Evolutionary conservation across 2,329 filamentous ascomycete species (phyloP).

Genomic region (Stachybotrys echinatus): DNA sequence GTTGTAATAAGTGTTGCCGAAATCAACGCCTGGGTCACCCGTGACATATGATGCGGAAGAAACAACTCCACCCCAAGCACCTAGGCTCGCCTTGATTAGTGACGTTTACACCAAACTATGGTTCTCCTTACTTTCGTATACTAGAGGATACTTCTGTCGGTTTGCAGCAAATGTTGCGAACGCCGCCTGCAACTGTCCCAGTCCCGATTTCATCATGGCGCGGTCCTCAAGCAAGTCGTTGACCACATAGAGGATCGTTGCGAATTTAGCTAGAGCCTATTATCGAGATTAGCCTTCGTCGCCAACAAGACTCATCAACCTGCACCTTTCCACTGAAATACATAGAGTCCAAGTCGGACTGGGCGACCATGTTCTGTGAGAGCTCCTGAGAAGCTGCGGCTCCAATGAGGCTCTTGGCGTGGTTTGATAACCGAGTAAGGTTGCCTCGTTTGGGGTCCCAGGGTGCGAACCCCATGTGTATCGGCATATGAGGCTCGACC

Average conservation of each 20-base stretch:
- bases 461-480: conserved; percentile 70
- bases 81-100: conserved; percentile 27
- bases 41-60: conserved; percentile 69
- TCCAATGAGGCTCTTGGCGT: conserved; percentile 55
- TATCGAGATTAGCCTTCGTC: conserved; percentile 12
- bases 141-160: conserved; percentile 60
- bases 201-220: conserved; percentile 48
- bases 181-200: conserved; percentile 58
- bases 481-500: conserved; percentile 67
- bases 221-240: conserved; percentile 57
- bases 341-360: conserved; percentile 77
- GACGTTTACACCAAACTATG: background rate
- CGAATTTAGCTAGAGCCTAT: conserved; percentile 72
- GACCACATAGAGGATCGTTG: conserved; percentile 59
- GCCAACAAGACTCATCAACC: conserved; percentile 2
- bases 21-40: conserved; percentile 68
- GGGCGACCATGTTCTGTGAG: conserved; percentile 65
- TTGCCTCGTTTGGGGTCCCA: conserved; percentile 57
- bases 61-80: conserved; percentile 74
- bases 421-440: conserved; percentile 39
- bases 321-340: conserved; percentile 86
- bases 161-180: conserved; percentile 65
- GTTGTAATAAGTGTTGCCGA: conserved; percentile 85
- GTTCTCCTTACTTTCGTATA: conserved; percentile 51
- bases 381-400: conserved; percentile 67